These are phyloP conservation scores for Thelephora aurantiotincta DNA, from an alignment of 768 basidiomycete species.

Conservation along the genomic window DNA sequence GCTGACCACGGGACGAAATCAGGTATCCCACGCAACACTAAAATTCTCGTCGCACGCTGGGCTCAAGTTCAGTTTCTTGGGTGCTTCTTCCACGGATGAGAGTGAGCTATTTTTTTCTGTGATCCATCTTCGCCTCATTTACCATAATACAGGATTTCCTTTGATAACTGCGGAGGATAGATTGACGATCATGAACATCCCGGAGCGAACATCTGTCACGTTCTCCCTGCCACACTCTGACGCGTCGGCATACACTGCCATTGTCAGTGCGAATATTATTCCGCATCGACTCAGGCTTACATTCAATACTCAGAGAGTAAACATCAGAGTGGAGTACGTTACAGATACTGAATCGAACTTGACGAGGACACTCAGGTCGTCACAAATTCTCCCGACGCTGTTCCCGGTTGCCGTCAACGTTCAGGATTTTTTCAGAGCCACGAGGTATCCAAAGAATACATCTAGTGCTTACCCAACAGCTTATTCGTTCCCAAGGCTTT, in stretches of 20 bases:
- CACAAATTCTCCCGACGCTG: conserved; percentile 45
- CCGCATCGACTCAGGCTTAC: background rate
- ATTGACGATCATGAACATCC: conserved; percentile 33
- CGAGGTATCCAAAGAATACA: conserved; percentile 35
- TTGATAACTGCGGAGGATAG: conserved; percentile 27
- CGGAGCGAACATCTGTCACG: conserved; percentile 29
- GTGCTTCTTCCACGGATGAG: conserved; percentile 25
- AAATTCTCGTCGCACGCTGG: conserved; percentile 42
- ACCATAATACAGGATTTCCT: background rate
- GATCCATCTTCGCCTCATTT: no score
- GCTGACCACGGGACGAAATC: conserved; percentile 58
- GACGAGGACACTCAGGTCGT: conserved; percentile 37
- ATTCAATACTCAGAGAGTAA: conserved; percentile 44
- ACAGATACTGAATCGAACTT: conserved; percentile 39
- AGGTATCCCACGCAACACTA: conserved; percentile 37
- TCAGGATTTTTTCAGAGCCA: conserved; percentile 88
- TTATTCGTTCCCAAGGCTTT: conserved; percentile 35
- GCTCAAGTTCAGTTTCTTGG: conserved; percentile 28
- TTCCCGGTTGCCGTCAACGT: conserved; percentile 88
- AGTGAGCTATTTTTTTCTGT: conserved; percentile 13
- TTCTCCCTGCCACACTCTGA: conserved; percentile 55
- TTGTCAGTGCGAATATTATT: conserved; percentile 29
- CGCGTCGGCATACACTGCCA: conserved; percentile 39
- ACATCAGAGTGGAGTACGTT: conserved; percentile 51
- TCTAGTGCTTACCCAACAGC: background rate